Evolutionary conservation across 768 basidiomycete species (phyloP).

Genomic region (Trametes gibbosa): DNA sequence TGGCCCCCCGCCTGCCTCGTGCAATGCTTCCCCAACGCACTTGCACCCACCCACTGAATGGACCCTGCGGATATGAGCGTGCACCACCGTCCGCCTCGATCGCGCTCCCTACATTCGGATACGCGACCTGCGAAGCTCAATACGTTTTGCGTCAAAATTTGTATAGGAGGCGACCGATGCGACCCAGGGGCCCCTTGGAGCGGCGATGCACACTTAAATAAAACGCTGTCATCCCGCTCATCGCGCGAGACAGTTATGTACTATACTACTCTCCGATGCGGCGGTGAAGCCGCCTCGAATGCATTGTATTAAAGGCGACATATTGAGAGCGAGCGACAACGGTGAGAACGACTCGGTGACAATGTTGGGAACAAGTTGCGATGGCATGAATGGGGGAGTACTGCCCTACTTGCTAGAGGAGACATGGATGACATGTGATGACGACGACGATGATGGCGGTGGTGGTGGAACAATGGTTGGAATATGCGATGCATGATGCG

Average conservation of each 20-base stretch:
- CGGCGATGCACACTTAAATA: background rate
- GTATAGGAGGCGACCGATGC: background rate
- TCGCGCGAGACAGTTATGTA: background rate
- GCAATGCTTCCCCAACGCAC: constrained; percentile 2
- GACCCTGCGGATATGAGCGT: background rate
- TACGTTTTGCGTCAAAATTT: background rate
- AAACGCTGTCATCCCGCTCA: background rate
- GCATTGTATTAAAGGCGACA: constrained; percentile 8
- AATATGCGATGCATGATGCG: constrained; percentile 15
- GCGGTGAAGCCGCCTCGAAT: background rate
- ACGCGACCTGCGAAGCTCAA: background rate
- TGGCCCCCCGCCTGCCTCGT: background rate
- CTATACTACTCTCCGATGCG: constrained; percentile 5
- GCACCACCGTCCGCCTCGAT: background rate
- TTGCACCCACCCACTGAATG: background rate
- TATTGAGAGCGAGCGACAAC: constrained; percentile 18
- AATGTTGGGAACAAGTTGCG: constrained; percentile 5
- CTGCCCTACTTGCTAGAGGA: constrained; percentile 12
- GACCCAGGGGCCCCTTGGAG: background rate
- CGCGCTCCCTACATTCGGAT: background rate
- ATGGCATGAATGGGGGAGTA: constrained; percentile 10
- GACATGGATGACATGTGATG: constrained; percentile 16
- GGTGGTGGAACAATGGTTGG: constrained; percentile 14
- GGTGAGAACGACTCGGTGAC: constrained; percentile 14
- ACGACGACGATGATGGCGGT: constrained; percentile 5